These are phyloP conservation scores for Metarhizium robertsii DNA, from an alignment of 2,329 filamentous ascomycete genomes.

Conservation along the genomic window DNA sequence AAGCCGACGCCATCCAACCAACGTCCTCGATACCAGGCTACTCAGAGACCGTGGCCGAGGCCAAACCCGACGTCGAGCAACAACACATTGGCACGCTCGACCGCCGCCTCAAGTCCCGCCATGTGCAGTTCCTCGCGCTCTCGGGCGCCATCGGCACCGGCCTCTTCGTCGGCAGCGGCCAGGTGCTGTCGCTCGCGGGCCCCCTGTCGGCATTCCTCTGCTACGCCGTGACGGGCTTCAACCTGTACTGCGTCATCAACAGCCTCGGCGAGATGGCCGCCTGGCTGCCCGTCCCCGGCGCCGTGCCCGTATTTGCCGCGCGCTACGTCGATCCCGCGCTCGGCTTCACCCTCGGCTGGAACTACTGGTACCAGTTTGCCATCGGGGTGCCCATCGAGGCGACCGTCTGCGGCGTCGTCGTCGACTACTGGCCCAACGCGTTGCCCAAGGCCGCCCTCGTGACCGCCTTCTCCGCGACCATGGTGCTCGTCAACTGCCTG, in stretches of 20 bases:
- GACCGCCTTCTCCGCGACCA: constrained; percentile 26
- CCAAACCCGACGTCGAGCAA: not conserved
- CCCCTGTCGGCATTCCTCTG: constrained; percentile 31
- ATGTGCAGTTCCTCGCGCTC: constrained; percentile 32
- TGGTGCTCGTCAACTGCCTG: constrained; percentile 29
- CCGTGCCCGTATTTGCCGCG: constrained; percentile 38
- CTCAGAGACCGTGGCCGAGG: not conserved
- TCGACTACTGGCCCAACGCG: constrained; percentile 32
- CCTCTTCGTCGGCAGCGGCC: constrained; percentile 34
- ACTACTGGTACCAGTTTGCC: constrained; percentile 41
- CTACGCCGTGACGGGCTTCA: constrained; percentile 34
- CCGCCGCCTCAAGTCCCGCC: constrained; percentile 28
- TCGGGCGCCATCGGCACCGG: constrained; percentile 34
- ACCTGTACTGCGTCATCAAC: constrained; percentile 38
- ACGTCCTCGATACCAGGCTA: not conserved
- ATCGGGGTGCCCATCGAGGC: constrained; percentile 40
- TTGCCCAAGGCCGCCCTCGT: constrained; percentile 22
- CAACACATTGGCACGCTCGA: constrained; percentile 26
- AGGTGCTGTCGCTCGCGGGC: constrained; percentile 31
- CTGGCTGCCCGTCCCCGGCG: constrained; percentile 50
- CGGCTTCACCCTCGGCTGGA: constrained; percentile 41
- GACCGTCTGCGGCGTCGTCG: constrained; percentile 34
- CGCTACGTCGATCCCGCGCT: constrained; percentile 38
- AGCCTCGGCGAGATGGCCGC: constrained; percentile 50
- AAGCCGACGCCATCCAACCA: not conserved